Evolutionary conservation across 2,329 filamentous ascomycete species (phyloP).

Genomic region (Fusarium oxysporum): DNA sequence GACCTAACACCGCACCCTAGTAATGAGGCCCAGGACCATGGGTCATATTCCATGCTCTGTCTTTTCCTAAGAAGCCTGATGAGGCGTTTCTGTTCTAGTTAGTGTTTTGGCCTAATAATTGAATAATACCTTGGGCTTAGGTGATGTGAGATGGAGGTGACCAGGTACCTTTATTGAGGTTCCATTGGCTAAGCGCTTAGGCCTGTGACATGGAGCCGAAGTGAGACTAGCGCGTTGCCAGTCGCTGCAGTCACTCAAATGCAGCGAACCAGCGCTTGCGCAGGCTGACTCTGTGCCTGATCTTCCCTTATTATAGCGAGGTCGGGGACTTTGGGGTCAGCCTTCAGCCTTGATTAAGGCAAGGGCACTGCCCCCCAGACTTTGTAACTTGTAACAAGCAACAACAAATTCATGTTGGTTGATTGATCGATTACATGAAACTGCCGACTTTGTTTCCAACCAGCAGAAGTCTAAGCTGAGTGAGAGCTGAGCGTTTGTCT

Average conservation of each 20-base stretch:
- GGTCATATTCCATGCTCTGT: neutral
- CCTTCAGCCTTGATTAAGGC: constrained; percentile 9
- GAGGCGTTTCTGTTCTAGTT: constrained; percentile 2
- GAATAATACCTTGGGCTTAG: neutral
- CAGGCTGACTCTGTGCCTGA: constrained; percentile 14
- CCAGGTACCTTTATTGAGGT: neutral
- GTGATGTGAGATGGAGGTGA: constrained; percentile 8
- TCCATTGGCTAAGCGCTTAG: constrained; percentile 18
- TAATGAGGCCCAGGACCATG: neutral
- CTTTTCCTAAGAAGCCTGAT: neutral
- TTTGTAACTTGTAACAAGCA: constrained; percentile 13
- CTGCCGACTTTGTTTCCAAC: neutral
- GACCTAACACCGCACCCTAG: neutral
- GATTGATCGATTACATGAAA: constrained; percentile 1
- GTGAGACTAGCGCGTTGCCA: constrained; percentile 17
- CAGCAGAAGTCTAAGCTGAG: neutral
- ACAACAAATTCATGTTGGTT: constrained; percentile 3
- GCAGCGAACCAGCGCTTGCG: constrained; percentile 9
- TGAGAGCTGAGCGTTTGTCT: neutral
- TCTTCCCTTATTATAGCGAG: neutral
- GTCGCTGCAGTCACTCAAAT: constrained; percentile 27
- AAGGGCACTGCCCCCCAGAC: constrained; percentile 21
- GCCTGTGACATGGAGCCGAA: constrained; percentile 10
- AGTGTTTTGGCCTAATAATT: neutral
- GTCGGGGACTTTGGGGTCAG: constrained; percentile 1